Evolutionary conservation across 208 protist genomes (phyloP), one percentile per base, ranked within the genome.

Genomic region (Balamuthia mandrillaris): DNA sequence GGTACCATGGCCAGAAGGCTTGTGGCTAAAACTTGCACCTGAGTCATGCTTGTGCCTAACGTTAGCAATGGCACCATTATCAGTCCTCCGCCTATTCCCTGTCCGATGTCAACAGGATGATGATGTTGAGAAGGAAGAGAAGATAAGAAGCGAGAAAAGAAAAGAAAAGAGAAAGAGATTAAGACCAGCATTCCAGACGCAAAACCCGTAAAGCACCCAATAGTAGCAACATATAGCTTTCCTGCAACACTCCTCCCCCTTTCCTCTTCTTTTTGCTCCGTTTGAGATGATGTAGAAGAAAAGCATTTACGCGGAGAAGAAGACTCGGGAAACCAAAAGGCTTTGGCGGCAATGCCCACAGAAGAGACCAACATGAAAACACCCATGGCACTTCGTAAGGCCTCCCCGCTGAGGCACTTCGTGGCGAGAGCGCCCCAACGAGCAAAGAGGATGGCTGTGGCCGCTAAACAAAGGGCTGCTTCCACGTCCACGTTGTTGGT

Each of bases 1-100:
- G 37, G 35, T 18, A 70, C 61, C 61, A 70, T 70, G 35, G 61
- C 61, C 37, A 70, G 61, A 70, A 70, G 61, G 61, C 61, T 70
- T 5, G 61, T 70, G 61, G 37, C 61, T 39, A 70, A 39, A 9
- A 70, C 61, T 21, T 70, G 61, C 18, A 39, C 41, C 16, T 70
- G 61, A 24, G 41, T 33, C 61, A 70, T 70, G 33, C 5, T 70
- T 14, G 61, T 70, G 16, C 27, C 41, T n/a, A 70, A 39, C 21
- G 61, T 70, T 39, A 70, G 27, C 31, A 70, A 39, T 10, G 61
- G 61, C 61, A 70, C 61, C 61, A 70, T 70, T n/a, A 70, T 39
- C 3, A 70, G 31, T 2, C 61, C 61, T 2, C 61, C 61, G 3
- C 61, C 61, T 16, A 70, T 44, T 33, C 61, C 61, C 61, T 70